Evolutionary conservation across 2,329 filamentous ascomycete species (phyloP).

Genomic region (Fusarium burgessii): DNA sequence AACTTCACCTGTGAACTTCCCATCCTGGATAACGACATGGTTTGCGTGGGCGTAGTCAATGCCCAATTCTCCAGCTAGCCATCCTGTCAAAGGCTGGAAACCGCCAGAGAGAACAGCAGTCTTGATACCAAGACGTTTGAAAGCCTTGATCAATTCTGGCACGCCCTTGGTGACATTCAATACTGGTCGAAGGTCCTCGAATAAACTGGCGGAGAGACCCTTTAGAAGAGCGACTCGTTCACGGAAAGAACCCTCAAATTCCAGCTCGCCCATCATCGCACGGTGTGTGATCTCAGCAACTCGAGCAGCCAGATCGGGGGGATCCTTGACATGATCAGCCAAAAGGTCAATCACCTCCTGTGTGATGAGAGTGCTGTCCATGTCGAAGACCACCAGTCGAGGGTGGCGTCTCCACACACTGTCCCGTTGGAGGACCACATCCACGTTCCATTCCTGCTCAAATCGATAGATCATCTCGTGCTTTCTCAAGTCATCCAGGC

Average conservation of each 20-base stretch:
- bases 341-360: constrained; percentile 98
- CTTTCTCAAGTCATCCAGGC: constrained; percentile 77
- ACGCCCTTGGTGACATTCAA: constrained; percentile 88
- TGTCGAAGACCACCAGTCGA: constrained; percentile 93
- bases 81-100: constrained; percentile 88
- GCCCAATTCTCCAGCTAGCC: constrained; percentile 83
- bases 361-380: constrained; percentile 97
- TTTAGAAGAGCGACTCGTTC: constrained; percentile 84
- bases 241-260: constrained; percentile 86
- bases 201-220: constrained; percentile 82
- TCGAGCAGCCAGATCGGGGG: constrained; percentile 78
- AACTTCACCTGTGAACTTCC: constrained; percentile 77
- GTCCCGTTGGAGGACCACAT: constrained; percentile 82
- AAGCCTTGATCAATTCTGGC: constrained; percentile 75
- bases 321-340: constrained; percentile 78
- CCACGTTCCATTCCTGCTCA: constrained; percentile 89
- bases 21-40: constrained; percentile 75
- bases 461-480: constrained; percentile 87
- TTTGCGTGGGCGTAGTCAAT: constrained; percentile 93
- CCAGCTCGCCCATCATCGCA: constrained; percentile 95
- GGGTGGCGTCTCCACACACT: constrained; percentile 82
- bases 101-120: constrained; percentile 93
- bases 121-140: constrained; percentile 85
- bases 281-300: constrained; percentile 92
- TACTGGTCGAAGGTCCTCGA: constrained; percentile 78